A percentile compares a stretch with the other conserved stretches of the same genome.
Evolutionary conservation across 2,329 filamentous ascomycete genomes (phyloP).

Genomic region (Capronia coronata): DNA sequence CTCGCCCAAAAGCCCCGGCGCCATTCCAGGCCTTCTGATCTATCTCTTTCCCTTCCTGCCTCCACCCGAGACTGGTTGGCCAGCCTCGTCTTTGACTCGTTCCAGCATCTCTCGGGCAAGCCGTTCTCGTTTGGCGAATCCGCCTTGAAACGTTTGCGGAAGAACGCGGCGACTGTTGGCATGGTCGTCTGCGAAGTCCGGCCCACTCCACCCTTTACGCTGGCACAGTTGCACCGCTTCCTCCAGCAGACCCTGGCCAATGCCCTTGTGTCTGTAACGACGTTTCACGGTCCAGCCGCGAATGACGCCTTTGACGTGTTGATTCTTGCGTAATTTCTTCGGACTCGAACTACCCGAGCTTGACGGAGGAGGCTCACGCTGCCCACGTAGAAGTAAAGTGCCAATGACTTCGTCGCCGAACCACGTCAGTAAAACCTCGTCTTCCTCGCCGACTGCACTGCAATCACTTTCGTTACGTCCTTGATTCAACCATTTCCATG

Average conservation of each 20-base stretch:
- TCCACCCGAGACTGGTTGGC: neutral
- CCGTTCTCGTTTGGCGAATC: constrained; percentile 54
- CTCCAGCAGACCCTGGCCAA: constrained; percentile 66
- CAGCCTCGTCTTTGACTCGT: constrained; percentile 19
- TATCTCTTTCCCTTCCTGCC: constrained; percentile 16
- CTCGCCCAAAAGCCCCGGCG: too few relatives aligned
- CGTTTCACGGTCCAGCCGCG: constrained; percentile 74
- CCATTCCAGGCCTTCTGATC: too few relatives aligned
- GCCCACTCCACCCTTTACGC: constrained; percentile 60
- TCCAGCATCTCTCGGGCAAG: constrained; percentile 44
- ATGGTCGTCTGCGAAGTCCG: constrained; percentile 70
- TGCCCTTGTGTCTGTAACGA: constrained; percentile 62
- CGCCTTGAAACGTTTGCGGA: constrained; percentile 52
- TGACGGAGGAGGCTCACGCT: constrained; percentile 8
- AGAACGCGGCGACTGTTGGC: constrained; percentile 64
- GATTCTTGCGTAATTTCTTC: constrained; percentile 19
- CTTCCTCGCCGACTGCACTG: constrained; percentile 40
- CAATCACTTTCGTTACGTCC: constrained; percentile 32
- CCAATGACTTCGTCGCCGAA: constrained; percentile 65
- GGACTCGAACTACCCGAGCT: constrained; percentile 5
- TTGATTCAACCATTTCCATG: constrained; percentile 56
- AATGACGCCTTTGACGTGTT: constrained; percentile 39
- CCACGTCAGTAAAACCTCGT: constrained; percentile 59
- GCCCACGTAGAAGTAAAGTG: constrained; percentile 53
- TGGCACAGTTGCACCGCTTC: constrained; percentile 64